phyloP scores from a whole-genome alignment of 345 rosid species.

The Cardiospermum halicacabum region DNA sequence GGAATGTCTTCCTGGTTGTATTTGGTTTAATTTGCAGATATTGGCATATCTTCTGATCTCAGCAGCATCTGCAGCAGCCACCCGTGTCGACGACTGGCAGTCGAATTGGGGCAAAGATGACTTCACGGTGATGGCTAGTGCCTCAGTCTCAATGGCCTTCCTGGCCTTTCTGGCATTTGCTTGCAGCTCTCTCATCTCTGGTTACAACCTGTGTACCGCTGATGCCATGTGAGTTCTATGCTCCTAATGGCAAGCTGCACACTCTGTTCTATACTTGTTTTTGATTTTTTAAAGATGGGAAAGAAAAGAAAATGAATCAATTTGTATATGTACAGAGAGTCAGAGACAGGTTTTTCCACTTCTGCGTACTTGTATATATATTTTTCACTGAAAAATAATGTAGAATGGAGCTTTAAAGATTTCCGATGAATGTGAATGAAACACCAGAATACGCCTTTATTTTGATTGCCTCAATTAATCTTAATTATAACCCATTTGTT shows the following conservation, averaged over 20 bases:
- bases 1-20: not conserved
- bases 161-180: conserved; percentile 77
- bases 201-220: conserved; percentile 49
- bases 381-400: conserved; percentile 3
- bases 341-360: conserved; percentile 7
- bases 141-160: conserved; percentile 76
- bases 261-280: not conserved
- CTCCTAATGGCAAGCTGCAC: not conserved
- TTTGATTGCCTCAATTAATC: not conserved
- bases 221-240: conserved; percentile 25
- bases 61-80: conserved; percentile 89
- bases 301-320: not conserved
- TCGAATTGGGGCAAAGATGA: conserved; percentile 98
- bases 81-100: conserved; percentile 89
- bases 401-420: not conserved
- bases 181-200: conserved; percentile 74
- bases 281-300: not conserved
- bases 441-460: not conserved
- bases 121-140: conserved; percentile 92
- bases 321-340: conserved; percentile 20
- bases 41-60: conserved; percentile 88
- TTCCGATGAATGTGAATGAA: not conserved
- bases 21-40: conserved; percentile 42
- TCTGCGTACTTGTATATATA: not conserved
- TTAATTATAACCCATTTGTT: not conserved